Evolutionary conservation across 2,329 filamentous ascomycete species (phyloP).

Genomic region (Aspergillus piperis): DNA sequence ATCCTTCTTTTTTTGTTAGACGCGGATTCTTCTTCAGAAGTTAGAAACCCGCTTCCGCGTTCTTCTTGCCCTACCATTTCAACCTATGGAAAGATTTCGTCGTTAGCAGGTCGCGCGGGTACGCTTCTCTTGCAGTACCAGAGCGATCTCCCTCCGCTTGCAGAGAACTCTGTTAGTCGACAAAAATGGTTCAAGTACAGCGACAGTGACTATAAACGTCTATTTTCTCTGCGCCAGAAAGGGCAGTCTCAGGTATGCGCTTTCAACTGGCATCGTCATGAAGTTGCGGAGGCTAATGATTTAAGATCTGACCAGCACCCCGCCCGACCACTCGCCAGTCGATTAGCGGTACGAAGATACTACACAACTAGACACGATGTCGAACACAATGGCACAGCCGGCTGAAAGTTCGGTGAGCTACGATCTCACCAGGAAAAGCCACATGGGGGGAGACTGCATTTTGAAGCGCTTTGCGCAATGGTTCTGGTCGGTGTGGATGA

Average conservation of each 20-base stretch:
- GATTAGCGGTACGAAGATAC: not conserved
- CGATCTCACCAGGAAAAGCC: slow-evolving; percentile 2
- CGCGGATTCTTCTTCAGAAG: not conserved
- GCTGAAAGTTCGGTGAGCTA: slow-evolving; percentile 2
- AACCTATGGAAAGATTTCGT: not conserved
- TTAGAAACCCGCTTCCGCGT: not conserved
- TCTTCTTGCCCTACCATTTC: not conserved
- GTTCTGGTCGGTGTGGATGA: slow-evolving; percentile 18
- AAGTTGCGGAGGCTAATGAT: not conserved
- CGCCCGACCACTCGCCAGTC: not conserved
- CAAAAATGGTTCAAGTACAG: not conserved
- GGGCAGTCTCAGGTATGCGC: not conserved
- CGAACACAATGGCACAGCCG: slow-evolving; percentile 5
- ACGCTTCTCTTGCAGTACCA: not conserved
- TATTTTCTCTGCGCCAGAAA: not conserved
- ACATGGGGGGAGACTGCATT: slow-evolving; percentile 10
- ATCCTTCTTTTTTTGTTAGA: not conserved
- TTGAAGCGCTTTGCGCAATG: slow-evolving; percentile 20
- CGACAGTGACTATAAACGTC: not conserved
- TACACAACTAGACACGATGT: not conserved
- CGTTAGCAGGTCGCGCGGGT: not conserved
- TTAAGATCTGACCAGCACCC: not conserved
- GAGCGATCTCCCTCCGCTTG: not conserved
- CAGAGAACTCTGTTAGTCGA: not conserved
- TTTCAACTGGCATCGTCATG: not conserved